Percentiles rank a stretch among this genome's conserved stretches.
phyloP scores from a whole-genome alignment of 495 filamentous ascomycete genomes.

The Neurospora sp. region DNA sequence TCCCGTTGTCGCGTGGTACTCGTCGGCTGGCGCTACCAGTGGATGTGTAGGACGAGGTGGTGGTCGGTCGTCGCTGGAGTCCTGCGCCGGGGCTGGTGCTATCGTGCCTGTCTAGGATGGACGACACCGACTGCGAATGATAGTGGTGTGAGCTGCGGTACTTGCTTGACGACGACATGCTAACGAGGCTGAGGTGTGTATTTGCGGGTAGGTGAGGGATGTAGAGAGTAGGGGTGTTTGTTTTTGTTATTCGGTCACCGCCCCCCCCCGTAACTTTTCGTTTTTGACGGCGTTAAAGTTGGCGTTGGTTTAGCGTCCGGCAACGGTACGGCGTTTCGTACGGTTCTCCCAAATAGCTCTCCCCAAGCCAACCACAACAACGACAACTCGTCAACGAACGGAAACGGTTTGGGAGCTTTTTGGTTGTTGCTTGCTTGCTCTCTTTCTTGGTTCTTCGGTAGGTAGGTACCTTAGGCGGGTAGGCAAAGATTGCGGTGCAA shows the following conservation, averaged over 20 bases:
- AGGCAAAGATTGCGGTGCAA: not conserved
- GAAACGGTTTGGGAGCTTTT: not conserved
- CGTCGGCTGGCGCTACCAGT: slow-evolving; percentile 21
- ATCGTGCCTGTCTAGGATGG: slow-evolving; percentile 27
- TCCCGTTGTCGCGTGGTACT: slow-evolving; percentile 28
- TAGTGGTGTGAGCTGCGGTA: slow-evolving; percentile 35
- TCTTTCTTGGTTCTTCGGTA: not conserved
- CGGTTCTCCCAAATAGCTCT: not conserved
- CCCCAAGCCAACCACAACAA: not conserved
- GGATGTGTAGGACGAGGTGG: slow-evolving; percentile 6
- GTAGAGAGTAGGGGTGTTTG: not conserved
- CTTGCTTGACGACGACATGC: slow-evolving; percentile 34
- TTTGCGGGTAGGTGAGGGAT: not conserved
- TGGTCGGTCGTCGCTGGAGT: not conserved
- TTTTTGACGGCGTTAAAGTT: not conserved
- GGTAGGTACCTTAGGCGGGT: not conserved
- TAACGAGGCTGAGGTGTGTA: not conserved
- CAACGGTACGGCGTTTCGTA: not conserved
- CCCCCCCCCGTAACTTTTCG: not conserved
- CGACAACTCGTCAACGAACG: not conserved
- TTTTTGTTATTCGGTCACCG: not conserved
- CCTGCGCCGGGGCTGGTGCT: slow-evolving; percentile 11
- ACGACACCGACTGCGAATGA: slow-evolving; percentile 11
- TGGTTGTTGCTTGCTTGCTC: not conserved
- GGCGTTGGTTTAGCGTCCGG: not conserved